Conservation (phyloP, 805 yeast genomes). For the Saturnispora serradocipensis region DNA sequence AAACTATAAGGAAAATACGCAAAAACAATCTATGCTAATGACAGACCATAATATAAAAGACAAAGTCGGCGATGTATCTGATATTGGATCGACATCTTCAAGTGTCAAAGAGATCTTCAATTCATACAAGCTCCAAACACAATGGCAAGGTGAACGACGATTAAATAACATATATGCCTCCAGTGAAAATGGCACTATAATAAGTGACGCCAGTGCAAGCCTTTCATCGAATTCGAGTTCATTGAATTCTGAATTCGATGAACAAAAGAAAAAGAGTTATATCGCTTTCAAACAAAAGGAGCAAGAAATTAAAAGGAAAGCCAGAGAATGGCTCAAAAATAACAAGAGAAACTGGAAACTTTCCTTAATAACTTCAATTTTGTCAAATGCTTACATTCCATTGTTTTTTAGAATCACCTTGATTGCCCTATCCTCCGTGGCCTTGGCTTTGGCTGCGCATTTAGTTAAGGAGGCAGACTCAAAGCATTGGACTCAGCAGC, state of each 20-base stretch:
- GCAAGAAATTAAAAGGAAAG: constrained; percentile 39
- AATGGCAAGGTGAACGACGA: constrained; percentile 69
- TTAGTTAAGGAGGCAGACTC: constrained; percentile 31
- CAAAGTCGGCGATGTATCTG: background rate
- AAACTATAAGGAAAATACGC: background rate
- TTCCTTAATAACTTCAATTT: constrained; percentile 45
- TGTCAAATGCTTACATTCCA: constrained; percentile 76
- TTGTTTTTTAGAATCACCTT: constrained; percentile 58
- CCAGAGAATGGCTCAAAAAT: constrained; percentile 59
- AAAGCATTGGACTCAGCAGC: constrained; percentile 50
- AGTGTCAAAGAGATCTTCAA: constrained; percentile 9
- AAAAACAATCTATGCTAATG: background rate
- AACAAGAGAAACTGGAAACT: constrained; percentile 60
- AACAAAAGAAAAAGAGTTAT: constrained; percentile 10
- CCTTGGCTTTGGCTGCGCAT: constrained; percentile 63
- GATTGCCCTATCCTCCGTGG: constrained; percentile 49
- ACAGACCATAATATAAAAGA: background rate
- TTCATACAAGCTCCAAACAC: constrained; percentile 30
- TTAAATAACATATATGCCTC: constrained; percentile 26
- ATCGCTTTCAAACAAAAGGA: constrained; percentile 4
- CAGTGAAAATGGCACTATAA: background rate
- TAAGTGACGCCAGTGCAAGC: background rate
- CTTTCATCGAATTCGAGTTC: constrained; percentile 4
- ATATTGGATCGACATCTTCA: constrained; percentile 15
- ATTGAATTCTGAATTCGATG: background rate